phyloP scores from a whole-genome alignment of 371 early-diverging fungal species.

The Massospora cicadina region DNA sequence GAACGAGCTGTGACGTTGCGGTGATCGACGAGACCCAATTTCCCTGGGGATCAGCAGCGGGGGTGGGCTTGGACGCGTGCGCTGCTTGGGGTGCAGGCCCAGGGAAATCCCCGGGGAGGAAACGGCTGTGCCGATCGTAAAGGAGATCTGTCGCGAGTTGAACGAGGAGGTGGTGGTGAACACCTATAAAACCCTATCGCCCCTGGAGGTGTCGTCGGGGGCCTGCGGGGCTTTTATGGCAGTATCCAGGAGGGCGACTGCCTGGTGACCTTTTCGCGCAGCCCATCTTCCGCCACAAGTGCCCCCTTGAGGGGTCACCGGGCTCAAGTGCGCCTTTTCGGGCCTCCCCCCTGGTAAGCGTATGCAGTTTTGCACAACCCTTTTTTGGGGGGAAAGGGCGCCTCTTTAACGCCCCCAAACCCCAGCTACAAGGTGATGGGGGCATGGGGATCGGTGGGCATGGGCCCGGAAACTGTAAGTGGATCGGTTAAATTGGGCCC shows the following conservation, averaged over 20 bases:
- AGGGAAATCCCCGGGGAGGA: conserved; percentile 83
- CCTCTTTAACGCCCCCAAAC: conserved; percentile 68
- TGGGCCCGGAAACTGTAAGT: conserved; percentile 86
- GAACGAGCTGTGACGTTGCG: conserved; percentile 48
- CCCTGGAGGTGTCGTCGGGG: conserved; percentile 29
- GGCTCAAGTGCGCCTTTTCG: conserved; percentile 72
- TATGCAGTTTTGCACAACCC: conserved; percentile 29
- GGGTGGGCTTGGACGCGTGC: conserved; percentile 97
- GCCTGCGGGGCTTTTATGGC: conserved; percentile 31
- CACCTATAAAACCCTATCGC: conserved; percentile 59
- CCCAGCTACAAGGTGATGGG: conserved; percentile 69
- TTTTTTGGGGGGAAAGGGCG: conserved; percentile 73
- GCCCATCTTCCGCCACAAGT: conserved; percentile 56
- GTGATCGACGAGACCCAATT: conserved; percentile 96
- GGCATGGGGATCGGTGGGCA: conserved; percentile 91
- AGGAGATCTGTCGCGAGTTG: conserved; percentile 41
- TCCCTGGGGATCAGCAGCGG: conserved; percentile 68
- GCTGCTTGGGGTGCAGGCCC: conserved; percentile 55
- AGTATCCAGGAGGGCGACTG: conserved; percentile 66
- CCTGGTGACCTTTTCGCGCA: conserved; percentile 75
- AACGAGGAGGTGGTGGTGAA: conserved; percentile 66
- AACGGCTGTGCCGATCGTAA: conserved; percentile 61
- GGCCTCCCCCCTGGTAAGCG: too few relatives aligned
- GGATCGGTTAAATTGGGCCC: neutral
- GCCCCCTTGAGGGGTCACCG: conserved; percentile 55